A percentile compares a stretch with the other conserved stretches of the same genome.
Evolutionary conservation across 2,329 filamentous ascomycete genomes (phyloP).

Genomic region (Teratosphaeria epicoccoides): DNA sequence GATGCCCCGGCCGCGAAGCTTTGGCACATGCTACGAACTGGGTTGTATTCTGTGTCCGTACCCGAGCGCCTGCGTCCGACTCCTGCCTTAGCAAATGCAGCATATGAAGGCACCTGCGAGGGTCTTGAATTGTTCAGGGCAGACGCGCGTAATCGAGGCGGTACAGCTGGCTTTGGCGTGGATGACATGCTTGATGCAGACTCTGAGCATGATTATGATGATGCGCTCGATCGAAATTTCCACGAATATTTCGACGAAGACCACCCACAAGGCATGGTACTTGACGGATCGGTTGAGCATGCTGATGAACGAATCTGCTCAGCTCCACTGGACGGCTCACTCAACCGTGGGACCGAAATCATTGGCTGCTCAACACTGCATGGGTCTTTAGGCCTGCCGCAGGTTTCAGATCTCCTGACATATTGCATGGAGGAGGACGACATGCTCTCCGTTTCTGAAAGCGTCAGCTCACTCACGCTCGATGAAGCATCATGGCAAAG

Average conservation of each 20-base stretch:
- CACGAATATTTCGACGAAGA: background rate
- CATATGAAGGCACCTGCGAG: background rate
- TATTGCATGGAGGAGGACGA: background rate
- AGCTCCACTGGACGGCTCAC: background rate
- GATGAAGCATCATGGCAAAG: background rate
- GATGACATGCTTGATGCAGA: background rate
- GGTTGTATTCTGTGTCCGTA: background rate
- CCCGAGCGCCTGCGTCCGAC: background rate
- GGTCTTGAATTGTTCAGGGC: background rate
- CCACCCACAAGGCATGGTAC: background rate
- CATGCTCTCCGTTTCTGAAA: background rate
- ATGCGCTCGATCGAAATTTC: background rate
- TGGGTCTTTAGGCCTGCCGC: background rate
- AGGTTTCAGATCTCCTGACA: background rate
- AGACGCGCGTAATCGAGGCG: background rate
- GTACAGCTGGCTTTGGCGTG: background rate
- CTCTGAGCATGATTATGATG: background rate
- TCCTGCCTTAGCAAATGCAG: background rate
- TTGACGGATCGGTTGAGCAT: too few species aligned
- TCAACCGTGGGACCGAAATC: background rate
- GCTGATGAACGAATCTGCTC: background rate
- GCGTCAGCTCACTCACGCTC: background rate
- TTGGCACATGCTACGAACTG: slow-evolving; percentile 1
- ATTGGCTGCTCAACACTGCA: background rate
- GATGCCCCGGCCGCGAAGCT: background rate